These are phyloP conservation scores for Plenodomus lindquistii DNA, from an alignment of 2,329 filamentous ascomycete species.

Conservation along the genomic window DNA sequence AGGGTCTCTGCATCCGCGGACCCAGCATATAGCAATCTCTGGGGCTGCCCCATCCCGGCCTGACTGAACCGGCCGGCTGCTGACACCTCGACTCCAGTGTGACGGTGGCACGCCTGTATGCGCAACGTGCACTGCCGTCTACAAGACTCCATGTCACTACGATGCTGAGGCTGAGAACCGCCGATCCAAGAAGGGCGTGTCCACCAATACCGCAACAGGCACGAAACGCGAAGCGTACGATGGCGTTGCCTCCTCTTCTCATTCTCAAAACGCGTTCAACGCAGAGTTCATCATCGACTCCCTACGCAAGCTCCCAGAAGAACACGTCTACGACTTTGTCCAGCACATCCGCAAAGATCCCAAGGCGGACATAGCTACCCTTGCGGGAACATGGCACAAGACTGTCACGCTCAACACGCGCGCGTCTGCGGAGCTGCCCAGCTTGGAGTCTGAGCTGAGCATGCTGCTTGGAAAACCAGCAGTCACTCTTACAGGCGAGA, in stretches of 20 bases:
- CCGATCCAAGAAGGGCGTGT: conserved; percentile 45
- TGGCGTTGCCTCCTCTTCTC: conserved; percentile 9
- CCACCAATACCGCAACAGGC: conserved; percentile 16
- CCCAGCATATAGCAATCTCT: neutral
- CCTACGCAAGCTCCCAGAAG: conserved; percentile 50
- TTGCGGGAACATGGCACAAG: conserved; percentile 48
- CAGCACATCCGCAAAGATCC: conserved; percentile 49
- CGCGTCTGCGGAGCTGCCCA: conserved; percentile 26
- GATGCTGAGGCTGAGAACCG: conserved; percentile 54
- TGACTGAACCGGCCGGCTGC: conserved; percentile 5
- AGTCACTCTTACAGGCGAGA: conserved; percentile 37
- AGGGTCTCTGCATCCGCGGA: conserved; percentile 27
- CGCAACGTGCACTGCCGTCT: conserved; percentile 56
- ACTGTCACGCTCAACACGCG: conserved; percentile 42
- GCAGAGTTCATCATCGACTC: conserved; percentile 49
- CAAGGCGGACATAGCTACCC: conserved; percentile 43
- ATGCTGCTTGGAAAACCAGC: conserved; percentile 44
- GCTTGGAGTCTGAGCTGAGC: conserved; percentile 42
- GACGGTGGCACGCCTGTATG: conserved; percentile 55
- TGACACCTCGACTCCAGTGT: conserved; percentile 46
- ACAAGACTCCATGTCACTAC: conserved; percentile 55
- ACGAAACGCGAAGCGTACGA: conserved; percentile 36
- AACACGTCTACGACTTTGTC: conserved; percentile 49
- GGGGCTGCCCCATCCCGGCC: neutral
- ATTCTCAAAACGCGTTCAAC: conserved; percentile 15